Percentiles rank a stretch among this genome's conserved stretches.
Conservation (phyloP, 169 alveolate species). For the Fabrea salina region DNA sequence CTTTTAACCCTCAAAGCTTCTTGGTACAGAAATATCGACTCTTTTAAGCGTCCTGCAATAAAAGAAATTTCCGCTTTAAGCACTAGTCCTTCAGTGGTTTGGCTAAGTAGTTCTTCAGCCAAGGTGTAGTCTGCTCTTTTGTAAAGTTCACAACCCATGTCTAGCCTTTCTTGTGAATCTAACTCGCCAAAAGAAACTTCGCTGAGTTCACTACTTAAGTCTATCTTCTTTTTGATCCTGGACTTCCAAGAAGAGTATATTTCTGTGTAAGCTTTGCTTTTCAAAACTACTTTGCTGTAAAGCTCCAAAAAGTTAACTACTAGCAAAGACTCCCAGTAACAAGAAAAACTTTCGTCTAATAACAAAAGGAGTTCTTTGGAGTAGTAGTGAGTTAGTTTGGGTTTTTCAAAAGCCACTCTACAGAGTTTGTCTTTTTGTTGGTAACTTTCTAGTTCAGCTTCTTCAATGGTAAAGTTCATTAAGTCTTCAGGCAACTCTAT, state of each 20-base stretch:
- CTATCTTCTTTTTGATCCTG: slow-evolving; percentile 39
- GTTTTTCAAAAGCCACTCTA: slow-evolving; percentile 61
- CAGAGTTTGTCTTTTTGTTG: slow-evolving; percentile 61
- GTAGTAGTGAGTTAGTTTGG: slow-evolving; percentile 61
- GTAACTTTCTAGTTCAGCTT: slow-evolving; percentile 34
- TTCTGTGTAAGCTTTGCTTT: slow-evolving; percentile 42
- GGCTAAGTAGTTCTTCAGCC: slow-evolving; percentile 44
- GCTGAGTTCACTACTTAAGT: slow-evolving; percentile 38
- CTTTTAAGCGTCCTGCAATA: neutral
- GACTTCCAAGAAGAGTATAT: slow-evolving; percentile 38
- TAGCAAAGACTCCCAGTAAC: slow-evolving; percentile 52
- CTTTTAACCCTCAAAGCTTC: neutral
- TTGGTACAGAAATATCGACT: neutral
- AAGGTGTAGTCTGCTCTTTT: slow-evolving; percentile 59
- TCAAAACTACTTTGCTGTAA: slow-evolving; percentile 52
- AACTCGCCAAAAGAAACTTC: neutral
- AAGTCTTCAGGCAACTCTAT: slow-evolving; percentile 61
- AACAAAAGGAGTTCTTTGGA: slow-evolving; percentile 36
- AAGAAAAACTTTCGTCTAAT: slow-evolving; percentile 53
- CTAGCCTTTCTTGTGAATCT: slow-evolving; percentile 33
- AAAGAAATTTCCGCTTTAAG: neutral
- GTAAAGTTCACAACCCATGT: slow-evolving; percentile 56
- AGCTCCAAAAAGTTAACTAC: slow-evolving; percentile 49
- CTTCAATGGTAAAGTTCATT: slow-evolving; percentile 20
- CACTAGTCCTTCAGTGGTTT: neutral